Evolutionary conservation across 768 basidiomycete species (phyloP).

Genomic region (Pilatotrama ljubarskyi): DNA sequence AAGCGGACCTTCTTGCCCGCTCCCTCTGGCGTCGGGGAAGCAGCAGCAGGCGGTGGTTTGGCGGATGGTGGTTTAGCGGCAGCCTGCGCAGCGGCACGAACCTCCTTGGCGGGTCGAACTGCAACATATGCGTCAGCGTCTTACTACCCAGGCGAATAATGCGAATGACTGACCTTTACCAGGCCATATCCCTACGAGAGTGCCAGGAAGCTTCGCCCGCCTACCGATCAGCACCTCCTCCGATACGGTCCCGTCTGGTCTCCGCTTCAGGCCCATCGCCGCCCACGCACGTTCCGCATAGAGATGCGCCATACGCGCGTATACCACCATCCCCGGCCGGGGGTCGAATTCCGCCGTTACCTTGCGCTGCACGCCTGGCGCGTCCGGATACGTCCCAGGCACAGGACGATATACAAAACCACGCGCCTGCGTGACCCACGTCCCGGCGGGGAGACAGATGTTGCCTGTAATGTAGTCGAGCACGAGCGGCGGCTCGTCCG

Average conservation of each 20-base stretch:
- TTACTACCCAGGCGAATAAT: neutral
- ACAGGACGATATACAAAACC: slow-evolving; percentile 6
- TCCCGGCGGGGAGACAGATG: slow-evolving; percentile 6
- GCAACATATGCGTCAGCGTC: neutral
- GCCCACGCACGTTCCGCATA: slow-evolving; percentile 12
- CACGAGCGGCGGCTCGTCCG: neutral
- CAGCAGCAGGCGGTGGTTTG: neutral
- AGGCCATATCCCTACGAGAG: slow-evolving; percentile 12
- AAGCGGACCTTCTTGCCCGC: neutral
- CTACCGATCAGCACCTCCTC: slow-evolving; percentile 6
- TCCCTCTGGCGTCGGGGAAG: neutral
- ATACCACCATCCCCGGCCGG: slow-evolving; percentile 9
- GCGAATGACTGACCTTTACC: slow-evolving; percentile 1
- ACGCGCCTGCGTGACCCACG: neutral
- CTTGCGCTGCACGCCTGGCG: slow-evolving; percentile 15
- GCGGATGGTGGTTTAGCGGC: neutral
- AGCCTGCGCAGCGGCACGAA: neutral
- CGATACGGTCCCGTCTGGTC: neutral
- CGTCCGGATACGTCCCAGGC: slow-evolving; percentile 21
- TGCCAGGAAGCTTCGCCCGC: slow-evolving; percentile 10
- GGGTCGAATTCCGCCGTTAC: slow-evolving; percentile 11
- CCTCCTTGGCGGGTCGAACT: neutral
- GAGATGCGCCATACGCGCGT: slow-evolving; percentile 11
- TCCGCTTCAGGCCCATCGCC: slow-evolving; percentile 4
- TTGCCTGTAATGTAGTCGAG: slow-evolving; percentile 16